Base-by-base conservation (phyloP, 345 rosid species). In the Populus tremula region DNA sequence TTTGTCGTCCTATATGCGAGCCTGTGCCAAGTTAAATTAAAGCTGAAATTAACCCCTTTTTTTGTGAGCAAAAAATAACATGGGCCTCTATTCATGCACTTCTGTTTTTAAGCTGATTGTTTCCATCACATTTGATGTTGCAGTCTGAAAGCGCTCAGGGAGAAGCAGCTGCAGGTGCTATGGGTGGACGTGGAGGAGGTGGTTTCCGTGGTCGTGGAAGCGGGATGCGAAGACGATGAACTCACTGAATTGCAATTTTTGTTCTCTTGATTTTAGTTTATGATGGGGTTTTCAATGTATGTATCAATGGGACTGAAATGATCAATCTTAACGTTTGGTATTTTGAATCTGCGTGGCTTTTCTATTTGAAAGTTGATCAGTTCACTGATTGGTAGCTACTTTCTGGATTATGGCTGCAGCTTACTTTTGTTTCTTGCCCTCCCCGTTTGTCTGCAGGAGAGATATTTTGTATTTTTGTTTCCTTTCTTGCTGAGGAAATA, bases 141-240 rank as follows among this genome's bases (percentile, higher is more conserved):
- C 87, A 94, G 98, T 94, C 99, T 21, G 98, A 92, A 85, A 96
- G 99, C 69, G 99, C 98, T 33, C 99, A 96, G 62, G 99, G 97
- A 83, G 98, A 96, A 29, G 98, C 94, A 59, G 93, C 97, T 13
- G 92, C 93, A 9, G 79, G 92, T 75, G 98, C 93, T 59, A 92
- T 94, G 97, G 97, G 93, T 31, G 95, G 93, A 17, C 92, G 87
- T 70, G 92, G 94, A 29, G 91, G 94, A 27, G 90, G 87, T 85
- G 93, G 82, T 78, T 84, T 86, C 76, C 85, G 91, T 66, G 97
- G 99, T 41, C 94, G 97, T 49, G 98, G 99, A n/a, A 93, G 97
- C 62, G 99, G 99, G 59, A 94, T 96, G 99, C 82, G 97, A 80
- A 94, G 99, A 80, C 92, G 95, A 80, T 96, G 86, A 90, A 78